These are phyloP conservation scores for Naegleria gruberi DNA, from an alignment of 208 protist genomes.

Conservation along the genomic window DNA sequence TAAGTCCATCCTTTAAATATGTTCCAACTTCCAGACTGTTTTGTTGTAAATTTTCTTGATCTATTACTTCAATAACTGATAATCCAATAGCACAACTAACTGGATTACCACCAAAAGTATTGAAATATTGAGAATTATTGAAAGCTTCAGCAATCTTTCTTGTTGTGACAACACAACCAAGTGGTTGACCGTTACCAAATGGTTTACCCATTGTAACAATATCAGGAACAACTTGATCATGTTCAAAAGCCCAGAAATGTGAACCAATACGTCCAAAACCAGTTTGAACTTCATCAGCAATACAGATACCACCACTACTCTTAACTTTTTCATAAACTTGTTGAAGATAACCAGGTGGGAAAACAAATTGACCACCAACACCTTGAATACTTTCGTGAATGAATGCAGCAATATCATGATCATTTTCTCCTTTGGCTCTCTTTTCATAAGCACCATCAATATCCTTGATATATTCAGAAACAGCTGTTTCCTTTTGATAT, in stretches of 20 bases:
- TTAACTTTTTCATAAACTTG: constrained; percentile 43
- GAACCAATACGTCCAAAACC: constrained; percentile 51
- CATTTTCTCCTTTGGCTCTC: background rate
- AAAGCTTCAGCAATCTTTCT: constrained; percentile 35
- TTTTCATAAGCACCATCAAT: constrained; percentile 17
- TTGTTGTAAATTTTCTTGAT: constrained; percentile 46
- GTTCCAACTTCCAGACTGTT: constrained; percentile 38
- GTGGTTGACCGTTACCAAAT: constrained; percentile 40
- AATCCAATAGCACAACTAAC: constrained; percentile 49
- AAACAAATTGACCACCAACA: constrained; percentile 46
- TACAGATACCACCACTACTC: constrained; percentile 49
- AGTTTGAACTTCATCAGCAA: constrained; percentile 59
- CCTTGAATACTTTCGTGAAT: constrained; percentile 42
- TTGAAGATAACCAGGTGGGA: constrained; percentile 48
- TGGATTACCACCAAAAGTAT: constrained; percentile 60
- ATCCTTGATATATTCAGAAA: constrained; percentile 35
- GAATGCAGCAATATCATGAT: constrained; percentile 33
- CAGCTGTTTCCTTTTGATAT: constrained; percentile 10
- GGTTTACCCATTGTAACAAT: constrained; percentile 34
- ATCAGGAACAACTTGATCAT: constrained; percentile 35
- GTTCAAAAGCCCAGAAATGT: constrained; percentile 57
- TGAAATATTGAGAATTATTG: constrained; percentile 46
- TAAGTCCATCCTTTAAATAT: constrained; percentile 32
- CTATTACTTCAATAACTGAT: constrained; percentile 51
- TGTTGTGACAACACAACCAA: constrained; percentile 35